A percentile compares a stretch with the other conserved stretches of the same genome.
phyloP scores from a whole-genome alignment of 768 basidiomycete species.

The Lenzites betulinus region DNA sequence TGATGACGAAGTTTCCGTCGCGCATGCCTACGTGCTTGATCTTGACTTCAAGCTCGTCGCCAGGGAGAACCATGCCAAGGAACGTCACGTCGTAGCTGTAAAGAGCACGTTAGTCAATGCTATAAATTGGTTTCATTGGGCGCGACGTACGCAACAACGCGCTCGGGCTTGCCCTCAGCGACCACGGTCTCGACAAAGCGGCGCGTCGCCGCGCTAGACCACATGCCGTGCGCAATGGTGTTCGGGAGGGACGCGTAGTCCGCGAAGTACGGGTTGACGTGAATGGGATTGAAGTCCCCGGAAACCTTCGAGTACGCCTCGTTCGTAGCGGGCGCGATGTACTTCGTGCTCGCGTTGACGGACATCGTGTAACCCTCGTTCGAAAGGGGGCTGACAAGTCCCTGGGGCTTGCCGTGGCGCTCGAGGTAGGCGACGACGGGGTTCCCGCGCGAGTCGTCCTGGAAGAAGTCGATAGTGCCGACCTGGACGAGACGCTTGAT shows the following conservation, averaged over 20 bases:
- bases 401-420: constrained; percentile 83
- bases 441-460: constrained; percentile 89
- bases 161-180: constrained; percentile 88
- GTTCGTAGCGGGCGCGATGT: constrained; percentile 87
- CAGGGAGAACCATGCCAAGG: constrained; percentile 95
- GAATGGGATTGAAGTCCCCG: constrained; percentile 98
- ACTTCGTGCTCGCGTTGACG: constrained; percentile 58
- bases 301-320: constrained; percentile 95
- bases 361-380: constrained; percentile 88
- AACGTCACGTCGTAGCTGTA: constrained; percentile 89
- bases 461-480: constrained; percentile 82
- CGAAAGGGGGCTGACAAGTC: constrained; percentile 73
- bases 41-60: constrained; percentile 82
- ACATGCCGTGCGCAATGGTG: constrained; percentile 98
- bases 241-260: constrained; percentile 90
- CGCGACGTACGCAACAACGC: constrained; percentile 86
- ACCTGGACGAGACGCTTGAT: constrained; percentile 89
- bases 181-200: constrained; percentile 92
- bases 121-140: neutral
- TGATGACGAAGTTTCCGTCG: constrained; percentile 90
- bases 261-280: constrained; percentile 97
- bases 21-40: constrained; percentile 91
- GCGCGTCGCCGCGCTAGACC: constrained; percentile 94
- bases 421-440: constrained; percentile 92
- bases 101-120: constrained; percentile 8